phyloP scores from a whole-genome alignment of 805 yeast genomes.

The Zygosaccharomyces siamensis region DNA sequence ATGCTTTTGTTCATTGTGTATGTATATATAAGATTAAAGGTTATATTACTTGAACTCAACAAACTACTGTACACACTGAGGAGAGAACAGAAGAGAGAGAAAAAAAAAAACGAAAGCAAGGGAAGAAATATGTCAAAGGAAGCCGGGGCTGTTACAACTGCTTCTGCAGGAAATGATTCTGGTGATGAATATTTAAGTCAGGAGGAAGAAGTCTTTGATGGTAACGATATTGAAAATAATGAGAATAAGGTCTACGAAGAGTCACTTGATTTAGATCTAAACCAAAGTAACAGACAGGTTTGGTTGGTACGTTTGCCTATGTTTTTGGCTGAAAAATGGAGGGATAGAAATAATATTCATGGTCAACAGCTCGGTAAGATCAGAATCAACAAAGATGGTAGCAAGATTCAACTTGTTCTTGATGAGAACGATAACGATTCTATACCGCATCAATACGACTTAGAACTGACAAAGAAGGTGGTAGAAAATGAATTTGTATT shows the following conservation, averaged over 20 bases:
- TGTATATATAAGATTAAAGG: not conserved
- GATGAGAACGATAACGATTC: conserved; percentile 46
- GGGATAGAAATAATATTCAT: conserved; percentile 50
- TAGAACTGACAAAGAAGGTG: conserved; percentile 68
- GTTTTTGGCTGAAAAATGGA: conserved; percentile 79
- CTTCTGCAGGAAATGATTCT: conserved; percentile 18
- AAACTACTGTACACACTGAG: not conserved
- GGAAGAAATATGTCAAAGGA: not conserved
- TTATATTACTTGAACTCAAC: not conserved
- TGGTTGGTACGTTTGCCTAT: conserved; percentile 93
- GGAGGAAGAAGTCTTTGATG: conserved; percentile 42
- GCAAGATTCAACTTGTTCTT: conserved; percentile 51
- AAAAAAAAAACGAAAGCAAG: not conserved
- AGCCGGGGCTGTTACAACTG: conserved; percentile 2
- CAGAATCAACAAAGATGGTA: conserved; percentile 55
- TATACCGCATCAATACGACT: conserved; percentile 81
- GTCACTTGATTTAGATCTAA: conserved; percentile 70
- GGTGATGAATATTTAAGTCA: conserved; percentile 41
- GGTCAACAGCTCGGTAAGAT: conserved; percentile 82
- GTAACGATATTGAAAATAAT: conserved; percentile 41
- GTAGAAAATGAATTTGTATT: conserved; percentile 85
- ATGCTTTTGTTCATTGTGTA: not conserved
- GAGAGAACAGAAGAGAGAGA: not conserved
- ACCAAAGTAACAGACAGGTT: conserved; percentile 60
- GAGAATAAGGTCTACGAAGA: conserved; percentile 47